Evolutionary conservation across 192 early-diverging fungal genomes (phyloP).

Genomic region (Dissophora globulifera): DNA sequence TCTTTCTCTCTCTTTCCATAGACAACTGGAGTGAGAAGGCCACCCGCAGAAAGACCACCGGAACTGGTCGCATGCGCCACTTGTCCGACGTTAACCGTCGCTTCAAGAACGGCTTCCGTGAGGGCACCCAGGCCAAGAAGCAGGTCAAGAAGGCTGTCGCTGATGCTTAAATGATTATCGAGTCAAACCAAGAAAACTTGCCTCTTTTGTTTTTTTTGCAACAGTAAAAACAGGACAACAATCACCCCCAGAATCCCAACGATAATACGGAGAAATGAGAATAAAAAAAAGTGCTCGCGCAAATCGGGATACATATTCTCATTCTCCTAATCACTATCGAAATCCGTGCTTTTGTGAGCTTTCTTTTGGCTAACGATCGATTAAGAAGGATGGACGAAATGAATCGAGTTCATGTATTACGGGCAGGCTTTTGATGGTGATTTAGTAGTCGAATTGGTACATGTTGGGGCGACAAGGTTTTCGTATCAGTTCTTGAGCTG

Average conservation of each 20-base stretch:
- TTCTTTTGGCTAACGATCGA: no score
- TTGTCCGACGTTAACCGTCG: constrained; percentile 91
- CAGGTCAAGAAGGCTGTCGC: constrained; percentile 46
- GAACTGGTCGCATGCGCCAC: constrained; percentile 98
- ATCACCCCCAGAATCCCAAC: no score
- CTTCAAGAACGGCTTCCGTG: constrained; percentile 98
- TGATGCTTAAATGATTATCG: constrained; percentile 23
- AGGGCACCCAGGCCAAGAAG: constrained; percentile 66
- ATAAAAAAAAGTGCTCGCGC: not conserved
- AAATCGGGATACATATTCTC: not conserved
- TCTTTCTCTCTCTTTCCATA: constrained; percentile 34
- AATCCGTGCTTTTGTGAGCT: no score
- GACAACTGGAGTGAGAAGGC: constrained; percentile 97
- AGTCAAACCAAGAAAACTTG: no score
- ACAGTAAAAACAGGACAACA: not conserved
- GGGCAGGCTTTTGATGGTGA: no score
- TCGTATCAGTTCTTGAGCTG: constrained; percentile 45
- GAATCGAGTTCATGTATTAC: no score
- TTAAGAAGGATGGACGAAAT: no score
- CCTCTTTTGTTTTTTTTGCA: not conserved
- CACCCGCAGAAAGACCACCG: constrained; percentile 98
- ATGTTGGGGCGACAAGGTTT: no score
- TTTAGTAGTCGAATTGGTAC: no score
- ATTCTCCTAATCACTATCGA: not conserved
- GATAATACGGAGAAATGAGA: no score